Base-by-base conservation (phyloP, 2,329 filamentous ascomycete genomes). In the Penicillium griseofulvum region DNA sequence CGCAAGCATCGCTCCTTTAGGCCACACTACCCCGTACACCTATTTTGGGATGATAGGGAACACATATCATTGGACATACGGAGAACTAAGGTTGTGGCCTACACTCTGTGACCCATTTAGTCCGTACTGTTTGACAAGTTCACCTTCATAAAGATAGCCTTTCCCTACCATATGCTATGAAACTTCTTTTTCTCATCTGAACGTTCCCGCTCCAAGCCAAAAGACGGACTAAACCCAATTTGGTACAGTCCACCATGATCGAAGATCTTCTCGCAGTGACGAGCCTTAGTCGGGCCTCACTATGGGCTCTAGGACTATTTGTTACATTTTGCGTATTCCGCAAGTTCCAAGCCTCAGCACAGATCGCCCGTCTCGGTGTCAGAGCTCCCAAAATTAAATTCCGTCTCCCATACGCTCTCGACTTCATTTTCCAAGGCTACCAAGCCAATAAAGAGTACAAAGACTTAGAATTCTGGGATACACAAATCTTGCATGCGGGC, bases 391-490 rank as follows among this genome's bases (percentile, higher is more conserved):
- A 61, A 31, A 59, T 75, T 16, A 58, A 49, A 7, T 70, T 70
- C 28, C 68, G 62, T 49, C 63, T 76, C 34, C 75, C 75, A 34
- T 68, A 74, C 43, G 71, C 87, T 44, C 60, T 92, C 39, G 87
- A 89, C 61, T 77, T 90, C 56, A 74, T 91, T 31, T 78, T 76
- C 64, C 68, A 73, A n/a, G 80, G 81, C n/a, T 66, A 90, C 42
- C 71, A 72, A 29, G 75, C 82, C 43, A 80, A 81, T 8, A 70
- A 78, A 46, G 67, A 73, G 0, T 75, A 91, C 66, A 72, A 77
- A 43, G 86, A 86, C 57, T 75, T 87, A 29, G 79, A 86, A 43
- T 77, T 83, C 57, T 95, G 89, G 87, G 61, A 75, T 8, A 56
- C 71, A 2, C 71, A 80, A 50, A 82, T 91, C 65, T 65, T 64